Evolutionary conservation across 306 rosid species (phyloP).

Genomic region (Castanospermum australe): DNA sequence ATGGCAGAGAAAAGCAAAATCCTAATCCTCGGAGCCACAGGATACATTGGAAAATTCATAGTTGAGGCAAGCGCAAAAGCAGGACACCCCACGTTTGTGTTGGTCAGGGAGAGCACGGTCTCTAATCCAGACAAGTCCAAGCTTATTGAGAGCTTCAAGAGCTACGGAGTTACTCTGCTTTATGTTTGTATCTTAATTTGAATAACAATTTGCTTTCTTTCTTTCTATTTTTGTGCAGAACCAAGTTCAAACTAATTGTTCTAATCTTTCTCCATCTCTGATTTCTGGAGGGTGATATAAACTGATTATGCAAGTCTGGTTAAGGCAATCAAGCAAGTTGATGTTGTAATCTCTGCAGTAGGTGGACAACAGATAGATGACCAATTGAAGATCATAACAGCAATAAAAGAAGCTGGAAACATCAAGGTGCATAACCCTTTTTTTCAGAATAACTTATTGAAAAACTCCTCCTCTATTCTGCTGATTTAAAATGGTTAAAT

Average conservation of each 20-base stretch:
- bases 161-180: slow-evolving; percentile 3
- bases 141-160: slow-evolving; percentile 21
- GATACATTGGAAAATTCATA: slow-evolving; percentile 3
- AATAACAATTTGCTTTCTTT: too few relatives aligned
- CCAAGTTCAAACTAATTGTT: neutral
- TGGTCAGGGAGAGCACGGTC: slow-evolving; percentile 14
- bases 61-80: neutral
- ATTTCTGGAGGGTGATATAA: slow-evolving; percentile 11
- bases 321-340: slow-evolving; percentile 35
- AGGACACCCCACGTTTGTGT: slow-evolving; percentile 24
- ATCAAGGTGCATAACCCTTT: slow-evolving; percentile 22
- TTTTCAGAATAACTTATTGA: neutral
- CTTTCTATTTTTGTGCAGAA: neutral
- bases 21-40: slow-evolving; percentile 4
- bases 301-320: slow-evolving; percentile 3
- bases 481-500: neutral
- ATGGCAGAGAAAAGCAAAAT: slow-evolving; percentile 22
- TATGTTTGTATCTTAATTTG: neutral
- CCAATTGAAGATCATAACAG: slow-evolving; percentile 26
- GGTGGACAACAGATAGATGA: neutral
- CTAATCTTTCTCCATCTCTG: neutral
- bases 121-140: neutral
- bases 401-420: slow-evolving; percentile 43
- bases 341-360: slow-evolving; percentile 19
- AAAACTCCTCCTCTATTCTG: neutral